These are phyloP conservation scores for Ganoderma meredithae DNA, from an alignment of 1,284 basidiomycete species.

Conservation along the genomic window DNA sequence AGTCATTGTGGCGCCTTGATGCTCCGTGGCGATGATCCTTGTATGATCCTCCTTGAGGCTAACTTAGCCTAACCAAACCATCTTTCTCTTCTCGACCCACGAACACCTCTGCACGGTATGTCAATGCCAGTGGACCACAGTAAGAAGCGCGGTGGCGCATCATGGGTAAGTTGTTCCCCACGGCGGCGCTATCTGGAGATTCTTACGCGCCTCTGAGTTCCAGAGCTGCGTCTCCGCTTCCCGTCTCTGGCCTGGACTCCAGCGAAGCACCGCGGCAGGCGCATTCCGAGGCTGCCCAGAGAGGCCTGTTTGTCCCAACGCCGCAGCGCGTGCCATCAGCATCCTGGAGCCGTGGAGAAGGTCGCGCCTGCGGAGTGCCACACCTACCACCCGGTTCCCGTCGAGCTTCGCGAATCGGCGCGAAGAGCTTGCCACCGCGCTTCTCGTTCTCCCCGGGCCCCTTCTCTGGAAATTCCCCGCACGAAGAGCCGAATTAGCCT, in stretches of 20 bases:
- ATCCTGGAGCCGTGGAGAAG: not conserved
- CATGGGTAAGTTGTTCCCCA: not conserved
- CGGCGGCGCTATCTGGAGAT: not conserved
- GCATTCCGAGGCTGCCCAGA: not conserved
- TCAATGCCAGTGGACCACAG: not conserved
- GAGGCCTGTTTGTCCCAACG: not conserved
- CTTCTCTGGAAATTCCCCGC: not conserved
- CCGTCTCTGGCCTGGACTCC: slow-evolving; percentile 3
- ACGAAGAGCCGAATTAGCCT: not conserved
- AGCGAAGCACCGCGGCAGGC: not conserved
- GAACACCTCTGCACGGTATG: not conserved
- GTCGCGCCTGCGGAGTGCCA: not conserved
- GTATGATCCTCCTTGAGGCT: not conserved
- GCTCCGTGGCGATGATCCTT: not conserved
- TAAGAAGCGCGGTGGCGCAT: not conserved
- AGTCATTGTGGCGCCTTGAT: not conserved
- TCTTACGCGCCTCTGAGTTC: slow-evolving; percentile 7
- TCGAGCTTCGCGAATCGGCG: slow-evolving; percentile 1
- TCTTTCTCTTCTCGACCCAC: not conserved
- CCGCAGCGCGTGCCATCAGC: not conserved
- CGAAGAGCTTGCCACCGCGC: not conserved
- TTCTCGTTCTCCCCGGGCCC: slow-evolving; percentile 1
- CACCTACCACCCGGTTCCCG: not conserved
- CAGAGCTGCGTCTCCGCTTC: not conserved
- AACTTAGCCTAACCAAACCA: no score